These are phyloP conservation scores for Grigorovia transvaalensis DNA, from an alignment of 805 yeast species.

Conservation along the genomic window DNA sequence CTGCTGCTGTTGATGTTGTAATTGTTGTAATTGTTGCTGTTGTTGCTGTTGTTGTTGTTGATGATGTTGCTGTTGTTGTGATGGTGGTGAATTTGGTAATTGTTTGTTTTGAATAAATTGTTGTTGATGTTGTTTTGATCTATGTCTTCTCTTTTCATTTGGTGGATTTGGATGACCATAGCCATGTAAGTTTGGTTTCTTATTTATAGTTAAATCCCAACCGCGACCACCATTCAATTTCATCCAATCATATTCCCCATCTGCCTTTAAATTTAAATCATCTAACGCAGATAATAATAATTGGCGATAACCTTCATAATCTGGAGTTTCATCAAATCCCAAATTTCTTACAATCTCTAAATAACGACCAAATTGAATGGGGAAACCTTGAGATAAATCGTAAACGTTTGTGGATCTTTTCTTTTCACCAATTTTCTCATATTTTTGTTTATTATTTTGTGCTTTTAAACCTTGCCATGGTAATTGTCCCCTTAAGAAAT, in stretches of 20 bases:
- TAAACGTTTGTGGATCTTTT: constrained; percentile 80
- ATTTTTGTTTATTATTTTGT: constrained; percentile 93
- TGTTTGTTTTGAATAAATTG: constrained; percentile 31
- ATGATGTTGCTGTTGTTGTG: background rate
- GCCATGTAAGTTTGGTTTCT: constrained; percentile 90
- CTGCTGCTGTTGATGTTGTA: constrained; percentile 19
- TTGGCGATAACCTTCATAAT: constrained; percentile 75
- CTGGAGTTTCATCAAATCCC: constrained; percentile 89
- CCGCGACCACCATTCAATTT: constrained; percentile 89
- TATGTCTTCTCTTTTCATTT: constrained; percentile 31
- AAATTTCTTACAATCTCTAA: constrained; percentile 79
- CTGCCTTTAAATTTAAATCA: constrained; percentile 58
- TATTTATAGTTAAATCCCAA: constrained; percentile 84
- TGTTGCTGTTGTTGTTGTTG: constrained; percentile 9
- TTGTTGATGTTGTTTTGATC: constrained; percentile 15
- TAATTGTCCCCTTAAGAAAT: constrained; percentile 83
- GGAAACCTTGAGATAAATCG: constrained; percentile 81
- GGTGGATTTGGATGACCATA: constrained; percentile 92
- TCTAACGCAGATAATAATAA: constrained; percentile 70
- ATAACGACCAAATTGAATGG: constrained; percentile 88
- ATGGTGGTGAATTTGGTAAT: constrained; percentile 15
- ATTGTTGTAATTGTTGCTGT: constrained; percentile 30
- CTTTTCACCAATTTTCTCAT: constrained; percentile 94
- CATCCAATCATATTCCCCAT: constrained; percentile 98
- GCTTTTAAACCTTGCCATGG: constrained; percentile 99